Percentiles rank a stretch among this genome's conserved stretches.
These are phyloP conservation scores for Graphilbum sp. DNA, from an alignment of 2,329 filamentous ascomycete genomes.

Conservation along the genomic window DNA sequence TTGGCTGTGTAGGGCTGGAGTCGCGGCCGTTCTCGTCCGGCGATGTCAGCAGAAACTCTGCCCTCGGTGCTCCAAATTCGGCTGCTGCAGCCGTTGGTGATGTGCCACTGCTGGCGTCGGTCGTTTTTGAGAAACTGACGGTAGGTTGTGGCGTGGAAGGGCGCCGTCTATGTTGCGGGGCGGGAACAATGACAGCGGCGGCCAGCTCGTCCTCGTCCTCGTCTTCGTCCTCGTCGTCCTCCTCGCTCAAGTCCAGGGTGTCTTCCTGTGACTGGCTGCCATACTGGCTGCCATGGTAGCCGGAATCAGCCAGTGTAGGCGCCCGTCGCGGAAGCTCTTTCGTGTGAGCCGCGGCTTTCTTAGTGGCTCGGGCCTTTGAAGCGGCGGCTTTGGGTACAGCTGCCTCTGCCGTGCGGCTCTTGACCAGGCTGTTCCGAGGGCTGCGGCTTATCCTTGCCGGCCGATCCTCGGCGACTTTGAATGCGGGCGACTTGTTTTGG, in stretches of 20 bases:
- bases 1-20: slow-evolving; percentile 14
- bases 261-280: slow-evolving; percentile 34
- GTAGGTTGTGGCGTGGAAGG: no score
- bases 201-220: slow-evolving; percentile 9
- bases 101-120: no score
- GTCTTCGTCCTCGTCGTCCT: slow-evolving; percentile 14
- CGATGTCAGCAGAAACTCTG: no score
- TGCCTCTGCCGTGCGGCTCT: no score
- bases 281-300: slow-evolving; percentile 52
- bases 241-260: slow-evolving; percentile 21
- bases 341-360: slow-evolving; percentile 16
- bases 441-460: slow-evolving; percentile 16
- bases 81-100: neutral
- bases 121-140: no score
- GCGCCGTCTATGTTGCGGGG: no score
- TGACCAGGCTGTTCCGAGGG: slow-evolving; percentile 11
- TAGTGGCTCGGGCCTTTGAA: neutral
- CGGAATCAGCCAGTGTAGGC: slow-evolving; percentile 39
- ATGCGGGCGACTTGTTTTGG: slow-evolving; percentile 23
- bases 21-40: slow-evolving; percentile 7
- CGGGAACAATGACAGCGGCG: slow-evolving; percentile 1
- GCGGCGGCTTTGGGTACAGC: no score
- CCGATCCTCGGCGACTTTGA: slow-evolving; percentile 41
- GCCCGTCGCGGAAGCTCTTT: slow-evolving; percentile 11
- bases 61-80: no score